Evolutionary conservation across 2,329 filamentous ascomycete genomes (phyloP).

Genomic region (Sclerotinia spermophila): DNA sequence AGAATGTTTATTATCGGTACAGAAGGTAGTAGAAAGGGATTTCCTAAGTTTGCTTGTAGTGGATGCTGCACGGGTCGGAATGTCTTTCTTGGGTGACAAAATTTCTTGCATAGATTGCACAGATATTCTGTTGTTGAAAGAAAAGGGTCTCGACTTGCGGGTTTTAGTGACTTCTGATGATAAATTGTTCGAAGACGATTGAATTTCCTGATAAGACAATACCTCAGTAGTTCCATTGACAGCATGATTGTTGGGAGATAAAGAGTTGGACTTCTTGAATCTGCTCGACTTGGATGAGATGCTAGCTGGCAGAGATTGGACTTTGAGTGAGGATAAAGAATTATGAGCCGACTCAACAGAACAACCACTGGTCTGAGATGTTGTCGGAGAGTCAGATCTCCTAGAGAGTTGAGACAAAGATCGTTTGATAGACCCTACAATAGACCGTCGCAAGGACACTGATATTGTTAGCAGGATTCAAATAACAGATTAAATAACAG

Average conservation of each 20-base stretch:
- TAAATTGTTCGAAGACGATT: not conserved
- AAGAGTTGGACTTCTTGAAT: not conserved
- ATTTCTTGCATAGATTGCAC: constrained; percentile 4
- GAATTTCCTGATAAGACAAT: not conserved
- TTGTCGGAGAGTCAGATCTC: not conserved
- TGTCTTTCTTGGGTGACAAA: not conserved
- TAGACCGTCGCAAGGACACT: constrained; percentile 14
- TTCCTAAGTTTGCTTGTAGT: not conserved
- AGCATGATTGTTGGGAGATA: not conserved
- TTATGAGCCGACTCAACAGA: not conserved
- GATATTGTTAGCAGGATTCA: not conserved
- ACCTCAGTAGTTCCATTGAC: not conserved
- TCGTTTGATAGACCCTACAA: constrained; percentile 15
- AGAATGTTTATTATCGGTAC: not conserved
- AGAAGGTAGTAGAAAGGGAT: constrained; percentile 3
- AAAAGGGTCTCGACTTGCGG: not conserved
- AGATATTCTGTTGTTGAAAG: not conserved
- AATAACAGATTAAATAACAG: not conserved
- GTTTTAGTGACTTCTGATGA: not conserved
- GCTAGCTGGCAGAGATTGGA: not conserved
- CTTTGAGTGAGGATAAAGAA: not conserved
- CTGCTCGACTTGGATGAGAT: not conserved
- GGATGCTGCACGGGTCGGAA: not conserved
- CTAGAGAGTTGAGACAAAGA: constrained; percentile 11
- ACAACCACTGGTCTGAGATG: not conserved